A percentile compares a stretch with the other conserved stretches of the same genome.
phyloP scores from a whole-genome alignment of 257 asterid species.

The Fraxinus anomala region DNA sequence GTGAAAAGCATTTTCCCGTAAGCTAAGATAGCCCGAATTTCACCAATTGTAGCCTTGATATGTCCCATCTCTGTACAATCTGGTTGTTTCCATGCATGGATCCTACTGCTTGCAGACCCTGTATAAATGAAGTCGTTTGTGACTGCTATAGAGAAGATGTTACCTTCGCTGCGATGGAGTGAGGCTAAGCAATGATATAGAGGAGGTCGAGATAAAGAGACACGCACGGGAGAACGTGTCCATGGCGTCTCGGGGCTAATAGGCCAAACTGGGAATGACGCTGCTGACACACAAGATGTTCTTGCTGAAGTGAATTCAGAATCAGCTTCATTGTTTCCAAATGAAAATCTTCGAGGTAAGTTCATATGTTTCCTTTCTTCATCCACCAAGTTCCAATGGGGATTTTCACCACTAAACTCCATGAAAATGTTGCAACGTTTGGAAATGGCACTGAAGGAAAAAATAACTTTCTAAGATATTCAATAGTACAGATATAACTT shows the following conservation, averaged over 20 bases:
- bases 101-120: slow-evolving; percentile 57
- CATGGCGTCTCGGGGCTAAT: slow-evolving; percentile 59
- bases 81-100: slow-evolving; percentile 69
- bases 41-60: slow-evolving; percentile 53
- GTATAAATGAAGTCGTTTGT: slow-evolving; percentile 53
- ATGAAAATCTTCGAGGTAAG: slow-evolving; percentile 54
- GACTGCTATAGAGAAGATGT: slow-evolving; percentile 49
- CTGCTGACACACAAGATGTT: slow-evolving; percentile 64
- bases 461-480: too few relatives aligned
- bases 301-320: slow-evolving; percentile 48
- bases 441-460: neutral
- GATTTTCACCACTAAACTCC: slow-evolving; percentile 45
- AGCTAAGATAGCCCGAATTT: slow-evolving; percentile 55
- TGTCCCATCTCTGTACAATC: slow-evolving; percentile 60
- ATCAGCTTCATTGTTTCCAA: slow-evolving; percentile 40
- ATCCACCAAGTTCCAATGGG: slow-evolving; percentile 43
- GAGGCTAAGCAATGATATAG: slow-evolving; percentile 70
- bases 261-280: slow-evolving; percentile 39
- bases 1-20: slow-evolving; percentile 50
- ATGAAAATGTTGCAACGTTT: slow-evolving; percentile 15
- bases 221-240: slow-evolving; percentile 50
- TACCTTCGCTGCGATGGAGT: slow-evolving; percentile 59
- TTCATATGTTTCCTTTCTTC: slow-evolving; percentile 45
- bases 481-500: neutral
- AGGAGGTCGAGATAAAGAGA: slow-evolving; percentile 44